phyloP scores from a whole-genome alignment of 2,329 filamentous ascomycete genomes.

The Byssothecium circinans region DNA sequence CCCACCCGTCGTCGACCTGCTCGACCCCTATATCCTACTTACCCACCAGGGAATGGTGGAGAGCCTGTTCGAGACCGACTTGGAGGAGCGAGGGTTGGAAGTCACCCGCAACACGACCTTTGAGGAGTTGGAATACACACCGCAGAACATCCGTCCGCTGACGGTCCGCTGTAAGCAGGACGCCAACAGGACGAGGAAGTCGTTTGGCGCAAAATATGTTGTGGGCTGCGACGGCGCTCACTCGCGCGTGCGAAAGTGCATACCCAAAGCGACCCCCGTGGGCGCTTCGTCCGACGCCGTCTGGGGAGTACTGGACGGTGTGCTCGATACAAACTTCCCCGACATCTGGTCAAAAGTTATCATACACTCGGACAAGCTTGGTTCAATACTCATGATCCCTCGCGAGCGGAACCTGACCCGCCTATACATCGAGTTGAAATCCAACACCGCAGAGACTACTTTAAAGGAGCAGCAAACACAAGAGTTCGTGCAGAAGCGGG shows the following conservation, averaged over 20 bases:
- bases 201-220: conserved; percentile 63
- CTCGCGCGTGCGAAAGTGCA: conserved; percentile 68
- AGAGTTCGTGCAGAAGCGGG: conserved; percentile 71
- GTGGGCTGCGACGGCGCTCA: conserved; percentile 75
- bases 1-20: conserved; percentile 54
- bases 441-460: conserved; percentile 35
- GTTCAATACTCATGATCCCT: conserved; percentile 73
- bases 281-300: conserved; percentile 58
- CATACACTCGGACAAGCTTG: conserved; percentile 66
- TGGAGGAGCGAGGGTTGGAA: conserved; percentile 63
- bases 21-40: conserved; percentile 57
- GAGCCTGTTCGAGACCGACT: conserved; percentile 68
- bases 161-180: conserved; percentile 47
- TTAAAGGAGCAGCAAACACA: conserved; percentile 51
- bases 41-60: conserved; percentile 77
- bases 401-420: conserved; percentile 73
- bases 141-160: conserved; percentile 42
- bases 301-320: conserved; percentile 74
- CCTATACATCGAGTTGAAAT: conserved; percentile 54
- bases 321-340: conserved; percentile 71
- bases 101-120: conserved; percentile 68
- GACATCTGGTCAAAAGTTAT: conserved; percentile 76
- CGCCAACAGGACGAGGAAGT: conserved; percentile 40
- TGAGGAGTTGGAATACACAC: conserved; percentile 50
- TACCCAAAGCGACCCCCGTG: conserved; percentile 51